Conservation (phyloP, 257 asterid genomes). For the Galeopsis tetrahit region DNA sequence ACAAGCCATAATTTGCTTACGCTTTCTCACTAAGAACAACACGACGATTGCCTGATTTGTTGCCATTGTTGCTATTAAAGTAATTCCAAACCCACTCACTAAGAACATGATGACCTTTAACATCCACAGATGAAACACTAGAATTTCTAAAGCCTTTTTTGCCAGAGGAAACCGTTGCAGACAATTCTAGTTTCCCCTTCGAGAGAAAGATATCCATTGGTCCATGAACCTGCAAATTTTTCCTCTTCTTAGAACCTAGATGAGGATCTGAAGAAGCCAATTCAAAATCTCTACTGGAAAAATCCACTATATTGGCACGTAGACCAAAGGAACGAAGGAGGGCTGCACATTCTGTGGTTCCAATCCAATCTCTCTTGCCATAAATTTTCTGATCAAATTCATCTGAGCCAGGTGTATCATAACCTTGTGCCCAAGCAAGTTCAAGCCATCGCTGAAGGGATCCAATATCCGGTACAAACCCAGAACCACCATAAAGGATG, state of each 20-base stretch:
- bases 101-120: constrained; percentile 61
- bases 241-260: constrained; percentile 39
- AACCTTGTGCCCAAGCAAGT: constrained; percentile 85
- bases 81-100: constrained; percentile 90
- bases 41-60: constrained; percentile 44
- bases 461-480: constrained; percentile 73
- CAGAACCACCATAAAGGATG: constrained; percentile 76
- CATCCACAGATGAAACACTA: constrained; percentile 37
- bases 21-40: constrained; percentile 73
- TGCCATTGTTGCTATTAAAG: constrained; percentile 53
- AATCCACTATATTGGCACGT: constrained; percentile 84
- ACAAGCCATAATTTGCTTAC: constrained; percentile 50
- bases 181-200: constrained; percentile 43
- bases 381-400: constrained; percentile 63
- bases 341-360: constrained; percentile 93
- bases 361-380: constrained; percentile 83
- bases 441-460: constrained; percentile 90
- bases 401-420: constrained; percentile 66
- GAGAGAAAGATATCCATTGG: constrained; percentile 80
- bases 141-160: constrained; percentile 31
- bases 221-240: constrained; percentile 57
- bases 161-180: constrained; percentile 34
- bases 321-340: constrained; percentile 87
- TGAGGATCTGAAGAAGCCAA: constrained; percentile 22
- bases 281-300: constrained; percentile 49